Evolutionary conservation across 495 filamentous ascomycete species (phyloP).

Genomic region (Glonium stellatum): DNA sequence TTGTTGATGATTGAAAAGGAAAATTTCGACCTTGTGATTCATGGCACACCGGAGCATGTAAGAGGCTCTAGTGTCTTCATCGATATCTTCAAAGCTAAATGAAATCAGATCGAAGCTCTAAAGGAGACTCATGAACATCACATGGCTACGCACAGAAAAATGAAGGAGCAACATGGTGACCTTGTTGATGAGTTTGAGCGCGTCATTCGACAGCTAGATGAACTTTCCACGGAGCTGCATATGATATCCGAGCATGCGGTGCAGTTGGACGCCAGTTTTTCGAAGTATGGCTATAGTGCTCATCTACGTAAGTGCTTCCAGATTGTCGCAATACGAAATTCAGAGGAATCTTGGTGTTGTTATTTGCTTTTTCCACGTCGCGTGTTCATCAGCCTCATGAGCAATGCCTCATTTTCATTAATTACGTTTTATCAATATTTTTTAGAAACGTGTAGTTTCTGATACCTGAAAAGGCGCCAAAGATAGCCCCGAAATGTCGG

Average conservation of each 20-base stretch:
- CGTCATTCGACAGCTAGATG: constrained; percentile 44
- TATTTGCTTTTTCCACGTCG: no score
- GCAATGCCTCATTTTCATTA: not conserved
- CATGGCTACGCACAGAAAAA: constrained; percentile 36
- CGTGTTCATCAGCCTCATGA: not conserved
- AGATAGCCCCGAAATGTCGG: constrained; percentile 17
- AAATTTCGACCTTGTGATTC: constrained; percentile 47
- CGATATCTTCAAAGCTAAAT: constrained; percentile 18
- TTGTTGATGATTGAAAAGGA: constrained; percentile 37
- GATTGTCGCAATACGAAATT: not conserved
- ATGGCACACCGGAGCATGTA: constrained; percentile 48
- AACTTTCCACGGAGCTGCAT: constrained; percentile 45
- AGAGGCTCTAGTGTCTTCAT: not conserved
- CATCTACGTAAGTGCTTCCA: constrained; percentile 42
- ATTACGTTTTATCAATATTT: not conserved
- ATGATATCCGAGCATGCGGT: constrained; percentile 46
- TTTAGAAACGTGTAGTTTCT: not conserved
- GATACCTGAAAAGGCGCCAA: constrained; percentile 17
- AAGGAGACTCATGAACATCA: constrained; percentile 44
- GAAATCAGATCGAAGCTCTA: constrained; percentile 36
- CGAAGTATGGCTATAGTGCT: constrained; percentile 52
- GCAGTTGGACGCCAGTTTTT: constrained; percentile 50
- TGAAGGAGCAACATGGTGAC: constrained; percentile 42
- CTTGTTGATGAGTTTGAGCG: constrained; percentile 48
- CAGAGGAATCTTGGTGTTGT: no score